These are phyloP conservation scores for Porcisia hertigi DNA, from an alignment of 208 protist genomes.

Conservation along the genomic window DNA sequence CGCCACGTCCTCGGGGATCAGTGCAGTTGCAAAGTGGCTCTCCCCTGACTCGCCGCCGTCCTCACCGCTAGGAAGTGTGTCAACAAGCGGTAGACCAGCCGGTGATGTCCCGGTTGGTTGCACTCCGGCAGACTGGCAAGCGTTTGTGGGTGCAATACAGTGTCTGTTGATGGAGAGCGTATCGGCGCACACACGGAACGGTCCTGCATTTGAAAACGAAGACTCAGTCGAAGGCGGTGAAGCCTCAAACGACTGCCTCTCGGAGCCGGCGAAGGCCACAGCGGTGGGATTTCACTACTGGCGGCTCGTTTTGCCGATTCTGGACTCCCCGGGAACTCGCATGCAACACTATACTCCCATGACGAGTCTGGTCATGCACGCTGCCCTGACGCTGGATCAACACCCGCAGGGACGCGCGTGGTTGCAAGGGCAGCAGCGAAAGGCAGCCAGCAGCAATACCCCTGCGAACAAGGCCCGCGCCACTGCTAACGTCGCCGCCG, in stretches of 20 bases:
- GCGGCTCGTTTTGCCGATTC: slow-evolving; percentile 36
- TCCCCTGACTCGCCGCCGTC: slow-evolving; percentile 2
- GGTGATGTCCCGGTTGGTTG: slow-evolving; percentile 7
- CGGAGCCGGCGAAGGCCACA: neutral
- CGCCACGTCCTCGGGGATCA: neutral
- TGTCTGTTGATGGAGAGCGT: slow-evolving; percentile 19
- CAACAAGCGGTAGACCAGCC: neutral
- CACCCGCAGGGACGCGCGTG: slow-evolving; percentile 3
- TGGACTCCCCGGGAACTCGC: slow-evolving; percentile 20
- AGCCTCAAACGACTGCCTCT: neutral
- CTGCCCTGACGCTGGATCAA: slow-evolving; percentile 15
- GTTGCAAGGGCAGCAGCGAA: slow-evolving; percentile 1
- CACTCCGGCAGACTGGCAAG: slow-evolving; percentile 3
- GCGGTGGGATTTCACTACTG: slow-evolving; percentile 21
- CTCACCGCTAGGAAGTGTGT: neutral
- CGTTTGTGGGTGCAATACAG: slow-evolving; percentile 11
- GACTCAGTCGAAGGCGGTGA: neutral
- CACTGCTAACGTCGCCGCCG: neutral
- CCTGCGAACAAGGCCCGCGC: neutral
- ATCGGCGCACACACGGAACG: neutral
- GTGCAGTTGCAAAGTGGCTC: slow-evolving; percentile 13
- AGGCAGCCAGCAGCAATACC: neutral
- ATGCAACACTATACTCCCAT: slow-evolving; percentile 28
- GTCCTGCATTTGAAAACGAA: neutral
- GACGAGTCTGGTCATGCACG: slow-evolving; percentile 28